Percentiles rank a stretch among this genome's conserved stretches.
Evolutionary conservation across 495 filamentous ascomycete species (phyloP).

Genomic region (Chaetomium cochliodes): DNA sequence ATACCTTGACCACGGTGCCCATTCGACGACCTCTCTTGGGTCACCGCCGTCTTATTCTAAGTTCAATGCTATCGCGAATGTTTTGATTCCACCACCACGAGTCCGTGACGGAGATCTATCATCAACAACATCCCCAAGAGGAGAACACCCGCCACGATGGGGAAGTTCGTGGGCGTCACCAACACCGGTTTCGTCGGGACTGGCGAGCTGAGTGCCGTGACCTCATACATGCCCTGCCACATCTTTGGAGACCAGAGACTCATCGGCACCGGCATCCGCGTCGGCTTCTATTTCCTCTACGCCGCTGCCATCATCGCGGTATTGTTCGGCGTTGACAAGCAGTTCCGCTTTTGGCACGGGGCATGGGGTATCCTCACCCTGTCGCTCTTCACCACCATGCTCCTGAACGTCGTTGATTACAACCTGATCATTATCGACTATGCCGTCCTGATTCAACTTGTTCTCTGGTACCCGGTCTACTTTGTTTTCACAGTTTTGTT

Average conservation of each 20-base stretch:
- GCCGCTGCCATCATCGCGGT: slow-evolving; percentile 32
- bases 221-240: slow-evolving; percentile 35
- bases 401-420: slow-evolving; percentile 30
- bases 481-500: slow-evolving; percentile 34
- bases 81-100: too few relatives aligned
- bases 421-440: slow-evolving; percentile 38
- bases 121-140: not conserved
- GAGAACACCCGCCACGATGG: slow-evolving; percentile 19
- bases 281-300: slow-evolving; percentile 38
- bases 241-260: slow-evolving; percentile 40
- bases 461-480: slow-evolving; percentile 38
- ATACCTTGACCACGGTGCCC: not conserved
- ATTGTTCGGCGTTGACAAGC: slow-evolving; percentile 35
- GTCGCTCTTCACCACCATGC: slow-evolving; percentile 34
- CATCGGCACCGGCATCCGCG: slow-evolving; percentile 34
- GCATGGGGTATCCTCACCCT: slow-evolving; percentile 34
- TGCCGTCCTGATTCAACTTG: slow-evolving; percentile 34
- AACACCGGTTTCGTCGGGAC: slow-evolving; percentile 35
- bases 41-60: too few relatives aligned
- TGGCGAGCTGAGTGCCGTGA: slow-evolving; percentile 33
- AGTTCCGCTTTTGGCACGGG: slow-evolving; percentile 37
- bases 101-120: not conserved
- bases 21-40: not conserved
- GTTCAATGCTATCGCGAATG: too few relatives aligned
- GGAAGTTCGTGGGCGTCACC: slow-evolving; percentile 32